These are phyloP conservation scores for Eleusine indica DNA, from an alignment of 176 grass and related monocot genomes.

Conservation along the genomic window DNA sequence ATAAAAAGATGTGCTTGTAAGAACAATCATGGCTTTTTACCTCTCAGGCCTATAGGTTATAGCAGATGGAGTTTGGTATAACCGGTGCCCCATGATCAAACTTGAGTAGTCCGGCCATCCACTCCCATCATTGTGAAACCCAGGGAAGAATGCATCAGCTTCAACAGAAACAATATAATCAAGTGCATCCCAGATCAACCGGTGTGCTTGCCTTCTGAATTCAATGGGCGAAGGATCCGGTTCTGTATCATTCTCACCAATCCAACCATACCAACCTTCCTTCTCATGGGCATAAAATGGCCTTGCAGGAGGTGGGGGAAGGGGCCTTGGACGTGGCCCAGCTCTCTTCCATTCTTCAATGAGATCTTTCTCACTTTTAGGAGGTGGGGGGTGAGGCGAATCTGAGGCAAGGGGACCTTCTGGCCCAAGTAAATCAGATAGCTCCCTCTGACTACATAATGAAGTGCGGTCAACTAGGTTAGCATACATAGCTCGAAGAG, in stretches of 20 bases:
- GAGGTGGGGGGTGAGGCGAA: constrained; percentile 57
- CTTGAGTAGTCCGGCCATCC: constrained; percentile 81
- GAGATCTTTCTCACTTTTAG: constrained; percentile 74
- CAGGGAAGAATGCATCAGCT: constrained; percentile 97
- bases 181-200: constrained; percentile 92
- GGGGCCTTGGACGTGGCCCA: constrained; percentile 80
- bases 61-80: constrained; percentile 71
- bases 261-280: constrained; percentile 98
- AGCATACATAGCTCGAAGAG: constrained; percentile 84
- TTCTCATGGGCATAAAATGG: constrained; percentile 96
- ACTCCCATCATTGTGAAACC: constrained; percentile 86
- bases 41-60: constrained; percentile 94
- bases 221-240: constrained; percentile 62
- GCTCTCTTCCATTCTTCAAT: constrained; percentile 86
- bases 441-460: constrained; percentile 71
- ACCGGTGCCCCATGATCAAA: constrained; percentile 93
- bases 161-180: constrained; percentile 95
- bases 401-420: constrained; percentile 71
- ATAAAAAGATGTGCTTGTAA: constrained; percentile 14
- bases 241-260: constrained; percentile 78
- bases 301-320: constrained; percentile 91
- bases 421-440: constrained; percentile 72
- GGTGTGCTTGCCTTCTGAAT: constrained; percentile 75
- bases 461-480: constrained; percentile 89
- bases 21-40: constrained; percentile 46